Conservation (phyloP, 2,329 filamentous ascomycete species). For the Aspergillus pseudoterreus region DNA sequence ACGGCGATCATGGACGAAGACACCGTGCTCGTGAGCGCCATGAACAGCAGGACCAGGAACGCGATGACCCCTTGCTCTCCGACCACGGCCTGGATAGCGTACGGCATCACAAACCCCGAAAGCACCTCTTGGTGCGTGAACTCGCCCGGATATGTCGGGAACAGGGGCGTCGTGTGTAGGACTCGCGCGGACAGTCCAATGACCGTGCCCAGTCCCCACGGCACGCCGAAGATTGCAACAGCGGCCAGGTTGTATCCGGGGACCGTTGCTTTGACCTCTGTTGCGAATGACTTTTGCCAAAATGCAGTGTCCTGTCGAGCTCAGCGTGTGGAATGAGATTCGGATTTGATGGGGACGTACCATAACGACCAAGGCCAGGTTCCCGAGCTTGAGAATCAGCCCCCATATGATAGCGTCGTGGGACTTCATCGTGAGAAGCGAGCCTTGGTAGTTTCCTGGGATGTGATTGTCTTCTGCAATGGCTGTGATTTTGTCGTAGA, state of each 20-base stretch:
- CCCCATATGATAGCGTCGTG: conserved; percentile 43
- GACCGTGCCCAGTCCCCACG: conserved; percentile 47
- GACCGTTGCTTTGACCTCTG: conserved; percentile 46
- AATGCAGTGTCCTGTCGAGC: conserved; percentile 45
- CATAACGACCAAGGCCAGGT: conserved; percentile 50
- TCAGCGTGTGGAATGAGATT: not conserved
- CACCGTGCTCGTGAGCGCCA: conserved; percentile 50
- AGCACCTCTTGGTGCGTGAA: conserved; percentile 42
- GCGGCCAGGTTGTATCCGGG: conserved; percentile 47
- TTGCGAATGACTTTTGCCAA: conserved; percentile 52
- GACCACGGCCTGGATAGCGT: conserved; percentile 42
- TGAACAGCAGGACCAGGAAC: conserved; percentile 49
- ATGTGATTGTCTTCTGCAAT: conserved; percentile 42
- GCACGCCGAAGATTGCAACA: conserved; percentile 45
- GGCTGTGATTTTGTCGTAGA: conserved; percentile 48
- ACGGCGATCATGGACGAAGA: conserved; percentile 52
- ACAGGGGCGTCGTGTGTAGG: conserved; percentile 46
- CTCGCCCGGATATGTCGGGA: conserved; percentile 41
- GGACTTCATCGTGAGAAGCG: conserved; percentile 49
- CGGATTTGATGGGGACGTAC: conserved; percentile 15
- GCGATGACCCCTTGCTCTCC: conserved; percentile 42
- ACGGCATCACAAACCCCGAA: conserved; percentile 48
- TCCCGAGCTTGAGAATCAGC: conserved; percentile 48
- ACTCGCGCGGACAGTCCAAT: conserved; percentile 45
- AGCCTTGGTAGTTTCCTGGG: conserved; percentile 46